Evolutionary conservation across 345 rosid genomes (phyloP).

Genomic region (Anastatica hierochuntica): DNA sequence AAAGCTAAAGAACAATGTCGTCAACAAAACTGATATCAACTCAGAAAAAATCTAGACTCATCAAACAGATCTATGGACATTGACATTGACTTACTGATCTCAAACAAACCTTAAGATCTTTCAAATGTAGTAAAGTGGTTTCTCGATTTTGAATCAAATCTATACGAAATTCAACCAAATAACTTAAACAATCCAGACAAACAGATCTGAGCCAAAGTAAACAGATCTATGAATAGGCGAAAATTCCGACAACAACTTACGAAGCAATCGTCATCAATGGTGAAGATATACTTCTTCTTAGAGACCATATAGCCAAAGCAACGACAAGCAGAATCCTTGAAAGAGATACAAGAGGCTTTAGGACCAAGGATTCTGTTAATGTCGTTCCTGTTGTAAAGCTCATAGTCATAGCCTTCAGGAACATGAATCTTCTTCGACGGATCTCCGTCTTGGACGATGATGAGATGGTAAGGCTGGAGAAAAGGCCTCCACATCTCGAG

Average conservation of each 20-base stretch:
- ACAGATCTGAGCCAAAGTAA: background rate
- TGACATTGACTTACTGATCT: too few relatives aligned
- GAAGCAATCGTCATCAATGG: slow-evolving; percentile 96
- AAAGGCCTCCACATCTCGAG: slow-evolving; percentile 99
- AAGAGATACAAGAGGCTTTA: slow-evolving; percentile 90
- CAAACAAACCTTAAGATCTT: too few relatives aligned
- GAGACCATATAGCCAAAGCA: slow-evolving; percentile 98
- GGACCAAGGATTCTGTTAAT: slow-evolving; percentile 83
- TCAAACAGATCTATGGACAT: too few relatives aligned
- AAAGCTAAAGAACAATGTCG: too few relatives aligned
- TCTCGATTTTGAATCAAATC: too few relatives aligned
- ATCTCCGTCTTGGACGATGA: slow-evolving; percentile 95
- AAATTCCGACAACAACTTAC: slow-evolving; percentile 32
- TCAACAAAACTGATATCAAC: too few relatives aligned
- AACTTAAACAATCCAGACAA: too few relatives aligned
- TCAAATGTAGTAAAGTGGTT: too few relatives aligned
- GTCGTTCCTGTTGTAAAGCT: slow-evolving; percentile 86
- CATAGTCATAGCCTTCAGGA: slow-evolving; percentile 87
- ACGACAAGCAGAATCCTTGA: slow-evolving; percentile 96
- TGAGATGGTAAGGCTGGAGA: slow-evolving; percentile 85
- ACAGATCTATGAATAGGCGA: too few relatives aligned
- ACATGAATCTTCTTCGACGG: slow-evolving; percentile 73
- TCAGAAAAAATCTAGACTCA: too few relatives aligned
- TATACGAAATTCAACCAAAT: too few relatives aligned
- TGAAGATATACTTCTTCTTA: slow-evolving; percentile 94